A percentile compares a stretch with the other conserved stretches of the same genome.
These are phyloP conservation scores for Candida patagonica DNA, from an alignment of 805 yeast genomes.

Conservation along the genomic window DNA sequence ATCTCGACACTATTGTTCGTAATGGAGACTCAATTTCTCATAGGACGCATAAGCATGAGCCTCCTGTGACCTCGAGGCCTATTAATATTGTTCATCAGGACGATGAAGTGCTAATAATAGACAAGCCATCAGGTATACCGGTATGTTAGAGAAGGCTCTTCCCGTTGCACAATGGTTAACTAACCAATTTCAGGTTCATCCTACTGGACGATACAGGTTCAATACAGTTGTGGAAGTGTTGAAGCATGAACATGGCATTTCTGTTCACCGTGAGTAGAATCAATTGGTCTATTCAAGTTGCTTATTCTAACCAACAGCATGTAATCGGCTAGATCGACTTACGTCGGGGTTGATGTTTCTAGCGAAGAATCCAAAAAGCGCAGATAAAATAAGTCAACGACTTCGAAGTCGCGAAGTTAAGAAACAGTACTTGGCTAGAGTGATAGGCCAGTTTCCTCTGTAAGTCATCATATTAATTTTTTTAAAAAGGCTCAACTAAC, in stretches of 20 bases:
- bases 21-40: slow-evolving; percentile 86
- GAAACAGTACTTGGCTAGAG: slow-evolving; percentile 83
- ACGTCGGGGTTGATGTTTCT: slow-evolving; percentile 92
- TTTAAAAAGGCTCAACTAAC: neutral
- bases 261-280: slow-evolving; percentile 44
- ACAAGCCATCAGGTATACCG: slow-evolving; percentile 92
- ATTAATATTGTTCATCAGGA: slow-evolving; percentile 69
- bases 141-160: slow-evolving; percentile 34
- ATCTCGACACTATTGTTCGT: slow-evolving; percentile 51
- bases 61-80: slow-evolving; percentile 56
- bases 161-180: neutral
- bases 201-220: slow-evolving; percentile 76
- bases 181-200: slow-evolving; percentile 40
- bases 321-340: slow-evolving; percentile 80
- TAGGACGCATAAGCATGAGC: slow-evolving; percentile 84
- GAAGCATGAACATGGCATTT: slow-evolving; percentile 55
- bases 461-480: neutral
- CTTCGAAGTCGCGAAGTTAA: slow-evolving; percentile 58
- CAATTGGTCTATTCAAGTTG: neutral
- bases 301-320: slow-evolving; percentile 30
- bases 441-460: slow-evolving; percentile 76
- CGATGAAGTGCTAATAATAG: slow-evolving; percentile 71
- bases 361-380: slow-evolving; percentile 72
- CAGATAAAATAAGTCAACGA: slow-evolving; percentile 66
- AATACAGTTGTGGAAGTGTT: slow-evolving; percentile 74